A percentile compares a stretch with the other conserved stretches of the same genome.
Evolutionary conservation across 192 early-diverging fungal genomes (phyloP).

Genomic region (Diversispora eburnea): DNA sequence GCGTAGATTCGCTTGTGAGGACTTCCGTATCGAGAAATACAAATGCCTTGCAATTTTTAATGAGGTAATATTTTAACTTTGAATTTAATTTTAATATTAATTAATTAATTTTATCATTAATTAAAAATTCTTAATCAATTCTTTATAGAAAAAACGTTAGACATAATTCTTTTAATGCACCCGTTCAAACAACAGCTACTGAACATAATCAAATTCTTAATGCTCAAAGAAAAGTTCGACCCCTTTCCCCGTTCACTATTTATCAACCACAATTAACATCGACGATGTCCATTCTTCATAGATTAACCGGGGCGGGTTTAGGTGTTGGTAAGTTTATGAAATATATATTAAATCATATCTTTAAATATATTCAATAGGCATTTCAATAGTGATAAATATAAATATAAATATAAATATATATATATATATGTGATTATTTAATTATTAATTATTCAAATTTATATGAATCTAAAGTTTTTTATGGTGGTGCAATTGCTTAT

Average conservation of each 20-base stretch:
- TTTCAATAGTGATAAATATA: too few species aligned
- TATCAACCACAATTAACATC: conserved; percentile 88
- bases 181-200: neutral
- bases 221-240: conserved; percentile 62
- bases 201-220: conserved; percentile 42
- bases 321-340: conserved; percentile 51
- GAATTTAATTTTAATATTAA: too few species aligned
- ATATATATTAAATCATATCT: neutral
- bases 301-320: conserved; percentile 71
- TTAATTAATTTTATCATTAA: too few species aligned
- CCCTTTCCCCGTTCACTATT: conserved; percentile 80
- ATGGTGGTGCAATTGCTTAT: conserved; percentile 68
- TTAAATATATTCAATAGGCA: neutral
- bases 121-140: too few species aligned
- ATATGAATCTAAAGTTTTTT: conserved; percentile 43
- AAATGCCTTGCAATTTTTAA: too few species aligned
- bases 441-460: neutral
- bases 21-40: too few species aligned
- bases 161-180: neutral
- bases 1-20: too few species aligned
- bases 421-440: neutral
- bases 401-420: too few species aligned
- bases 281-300: conserved; percentile 66
- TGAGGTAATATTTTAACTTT: too few species aligned
- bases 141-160: too few species aligned